Percentiles rank a stretch among this genome's conserved stretches.
Evolutionary conservation across 306 rosid genomes (phyloP).

Genomic region (Sphenostylis stenocarpa): DNA sequence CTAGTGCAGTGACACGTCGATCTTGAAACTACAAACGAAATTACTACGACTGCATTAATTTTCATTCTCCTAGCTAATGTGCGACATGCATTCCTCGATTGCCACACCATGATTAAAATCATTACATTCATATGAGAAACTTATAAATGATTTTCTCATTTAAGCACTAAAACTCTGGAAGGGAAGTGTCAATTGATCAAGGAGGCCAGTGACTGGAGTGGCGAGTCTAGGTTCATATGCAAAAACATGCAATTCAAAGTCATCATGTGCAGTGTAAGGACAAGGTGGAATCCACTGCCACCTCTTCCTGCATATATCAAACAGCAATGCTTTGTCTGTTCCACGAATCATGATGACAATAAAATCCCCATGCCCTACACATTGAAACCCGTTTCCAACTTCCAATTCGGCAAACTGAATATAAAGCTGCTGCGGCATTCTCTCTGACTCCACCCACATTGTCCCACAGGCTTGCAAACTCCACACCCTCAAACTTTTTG

Average conservation of each 20-base stretch:
- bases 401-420: conserved; percentile 66
- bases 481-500: conserved; percentile 87
- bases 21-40: neutral
- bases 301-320: conserved; percentile 59
- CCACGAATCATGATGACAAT: conserved; percentile 53
- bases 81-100: neutral
- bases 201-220: conserved; percentile 74
- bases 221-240: conserved; percentile 86
- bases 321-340: conserved; percentile 63
- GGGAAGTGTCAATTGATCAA: conserved; percentile 69
- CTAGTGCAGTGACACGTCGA: neutral
- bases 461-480: conserved; percentile 71
- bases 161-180: conserved; percentile 45
- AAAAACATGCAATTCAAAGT: conserved; percentile 66
- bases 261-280: conserved; percentile 52
- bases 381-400: conserved; percentile 66
- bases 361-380: conserved; percentile 85
- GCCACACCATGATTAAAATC: neutral
- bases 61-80: neutral
- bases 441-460: conserved; percentile 87
- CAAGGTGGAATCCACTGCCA: conserved; percentile 99
- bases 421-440: conserved; percentile 91
- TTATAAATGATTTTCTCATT: neutral
- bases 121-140: neutral
- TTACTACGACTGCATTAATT: neutral